Evolutionary conservation across 176 grass and related monocot genomes (phyloP), one percentile per base, ranked within the genome.

Genomic region (Eremochloa ophiuroides): DNA sequence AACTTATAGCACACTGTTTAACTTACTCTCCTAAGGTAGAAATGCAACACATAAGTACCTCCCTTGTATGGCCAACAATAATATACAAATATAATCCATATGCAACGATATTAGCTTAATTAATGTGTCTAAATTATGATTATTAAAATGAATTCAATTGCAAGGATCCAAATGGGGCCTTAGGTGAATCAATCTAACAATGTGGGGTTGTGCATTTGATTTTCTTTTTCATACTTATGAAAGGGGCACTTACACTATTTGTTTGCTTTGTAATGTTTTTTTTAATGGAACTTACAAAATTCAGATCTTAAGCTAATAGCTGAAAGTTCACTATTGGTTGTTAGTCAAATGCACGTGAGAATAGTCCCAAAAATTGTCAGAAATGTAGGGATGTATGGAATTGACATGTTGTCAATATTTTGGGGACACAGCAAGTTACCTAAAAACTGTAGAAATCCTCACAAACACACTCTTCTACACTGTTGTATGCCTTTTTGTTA

Each of bases 131-230:
- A n/a, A n/a, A n/a, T n/a, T n/a, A n/a, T n/a, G n/a, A n/a, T n/a
- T n/a, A n/a, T n/a, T n/a, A n/a, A n/a, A n/a, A n/a, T n/a, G n/a
- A n/a, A n/a, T n/a, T n/a, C n/a, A n/a, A n/a, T n/a, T n/a, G n/a
- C n/a, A n/a, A n/a, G n/a, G n/a, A n/a, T n/a, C n/a, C n/a, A n/a
- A n/a, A n/a, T n/a, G n/a, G n/a, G n/a, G n/a, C n/a, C n/a, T n/a
- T n/a, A 62, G 17, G 20, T 18, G 25, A 62, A 33, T 70, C 51
- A 38, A 84, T 79, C 9, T 67, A 41, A 31, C 29, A 66, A 46
- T 85, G 10, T 25, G 72, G 43, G 72, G 37, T 83, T 51, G 62
- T 30, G 38, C 17, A 53, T 58, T 78, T 82, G 38, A 78, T 3
- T 47, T 89, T 68, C 2, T 47, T 89, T 68, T 78, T 42, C 25